phyloP scores from a whole-genome alignment of 495 filamentous ascomycete species.

The Penicillium ochrochloron region DNA sequence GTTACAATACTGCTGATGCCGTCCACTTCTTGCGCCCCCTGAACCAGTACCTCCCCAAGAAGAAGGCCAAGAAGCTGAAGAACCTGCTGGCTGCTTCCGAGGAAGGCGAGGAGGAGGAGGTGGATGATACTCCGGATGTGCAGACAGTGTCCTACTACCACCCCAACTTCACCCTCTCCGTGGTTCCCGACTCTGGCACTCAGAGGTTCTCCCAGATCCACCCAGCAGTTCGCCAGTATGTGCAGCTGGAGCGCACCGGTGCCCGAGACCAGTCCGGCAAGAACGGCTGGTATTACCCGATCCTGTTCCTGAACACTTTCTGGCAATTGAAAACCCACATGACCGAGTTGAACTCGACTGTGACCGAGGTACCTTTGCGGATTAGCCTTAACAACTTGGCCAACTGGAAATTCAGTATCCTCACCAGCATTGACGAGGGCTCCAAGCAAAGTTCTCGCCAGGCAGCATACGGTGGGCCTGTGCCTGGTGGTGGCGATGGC shows the following conservation, averaged over 20 bases:
- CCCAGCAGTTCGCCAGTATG: slow-evolving; percentile 73
- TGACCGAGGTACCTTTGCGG: slow-evolving; percentile 78
- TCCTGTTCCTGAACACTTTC: slow-evolving; percentile 92
- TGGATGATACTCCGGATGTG: slow-evolving; percentile 58
- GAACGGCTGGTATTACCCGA: slow-evolving; percentile 97
- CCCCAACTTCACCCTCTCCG: slow-evolving; percentile 87
- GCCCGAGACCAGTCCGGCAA: slow-evolving; percentile 79
- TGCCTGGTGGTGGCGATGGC: slow-evolving; percentile 72
- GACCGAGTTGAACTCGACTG: slow-evolving; percentile 90
- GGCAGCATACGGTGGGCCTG: slow-evolving; percentile 64
- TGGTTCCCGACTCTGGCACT: slow-evolving; percentile 80
- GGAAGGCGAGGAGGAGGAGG: slow-evolving; percentile 57
- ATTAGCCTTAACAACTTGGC: slow-evolving; percentile 80
- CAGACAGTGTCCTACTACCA: slow-evolving; percentile 88
- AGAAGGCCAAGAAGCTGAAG: slow-evolving; percentile 88
- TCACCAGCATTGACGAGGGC: slow-evolving; percentile 83
- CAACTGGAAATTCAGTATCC: slow-evolving; percentile 90
- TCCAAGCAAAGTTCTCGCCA: slow-evolving; percentile 79
- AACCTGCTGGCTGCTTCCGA: slow-evolving; percentile 71
- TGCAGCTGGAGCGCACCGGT: slow-evolving; percentile 74
- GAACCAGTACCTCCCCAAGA: slow-evolving; percentile 88
- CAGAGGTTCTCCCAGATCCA: slow-evolving; percentile 68
- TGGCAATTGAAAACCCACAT: slow-evolving; percentile 94
- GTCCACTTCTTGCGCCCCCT: slow-evolving; percentile 84
- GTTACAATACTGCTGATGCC: slow-evolving; percentile 74